A percentile compares a stretch with the other conserved stretches of the same genome.
These are phyloP conservation scores for Agapanthus africanus DNA, from an alignment of 106 monocot genomes.

Conservation along the genomic window DNA sequence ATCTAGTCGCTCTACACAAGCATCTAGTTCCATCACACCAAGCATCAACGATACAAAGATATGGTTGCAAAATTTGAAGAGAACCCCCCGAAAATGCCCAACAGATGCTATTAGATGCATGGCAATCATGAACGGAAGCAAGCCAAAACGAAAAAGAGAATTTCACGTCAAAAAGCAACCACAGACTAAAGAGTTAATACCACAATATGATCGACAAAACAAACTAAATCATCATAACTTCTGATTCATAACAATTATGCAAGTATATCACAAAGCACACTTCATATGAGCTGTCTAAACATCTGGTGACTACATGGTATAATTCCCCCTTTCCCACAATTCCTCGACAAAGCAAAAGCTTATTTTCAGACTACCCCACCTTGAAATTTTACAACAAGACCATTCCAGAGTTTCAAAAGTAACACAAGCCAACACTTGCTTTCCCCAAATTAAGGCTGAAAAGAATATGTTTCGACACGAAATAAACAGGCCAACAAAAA, in stretches of 20 bases:
- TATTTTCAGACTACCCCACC: slow-evolving; percentile 8
- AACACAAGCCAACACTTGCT: background rate
- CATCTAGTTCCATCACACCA: too few species aligned
- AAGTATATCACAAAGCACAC: slow-evolving; percentile 5
- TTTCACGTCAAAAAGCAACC: too few species aligned
- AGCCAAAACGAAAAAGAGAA: too few species aligned
- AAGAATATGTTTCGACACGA: slow-evolving; percentile 6
- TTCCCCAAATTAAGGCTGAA: slow-evolving; percentile 3
- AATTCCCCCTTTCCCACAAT: background rate
- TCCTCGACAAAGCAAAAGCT: background rate
- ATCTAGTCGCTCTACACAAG: too few species aligned
- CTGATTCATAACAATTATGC: background rate
- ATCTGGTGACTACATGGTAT: background rate
- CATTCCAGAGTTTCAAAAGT: background rate
- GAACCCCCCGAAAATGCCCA: too few species aligned
- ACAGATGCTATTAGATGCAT: too few species aligned
- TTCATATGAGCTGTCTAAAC: background rate
- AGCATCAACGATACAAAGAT: too few species aligned
- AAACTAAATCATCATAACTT: too few species aligned
- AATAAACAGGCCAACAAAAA: slow-evolving; percentile 5
- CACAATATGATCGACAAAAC: too few species aligned
- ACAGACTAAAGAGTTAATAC: too few species aligned
- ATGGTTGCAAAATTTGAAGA: too few species aligned
- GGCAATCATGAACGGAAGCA: too few species aligned
- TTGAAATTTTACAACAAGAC: slow-evolving; percentile 10